These are phyloP conservation scores for Coniferiporia sulphurascens DNA, from an alignment of 1,284 basidiomycete genomes.

Conservation along the genomic window DNA sequence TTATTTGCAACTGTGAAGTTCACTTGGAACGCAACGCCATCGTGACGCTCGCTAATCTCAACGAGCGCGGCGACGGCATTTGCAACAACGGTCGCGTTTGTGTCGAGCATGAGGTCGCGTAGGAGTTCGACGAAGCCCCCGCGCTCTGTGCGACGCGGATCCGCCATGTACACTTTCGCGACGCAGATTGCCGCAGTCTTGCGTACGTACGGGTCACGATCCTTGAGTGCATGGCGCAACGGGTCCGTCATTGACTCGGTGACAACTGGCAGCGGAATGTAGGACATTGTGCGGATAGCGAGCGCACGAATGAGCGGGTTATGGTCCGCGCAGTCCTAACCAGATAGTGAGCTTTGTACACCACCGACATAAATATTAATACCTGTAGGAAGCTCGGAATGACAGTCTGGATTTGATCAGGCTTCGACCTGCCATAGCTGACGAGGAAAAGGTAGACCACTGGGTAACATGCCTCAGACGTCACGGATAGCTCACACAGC, in stretches of 20 bases:
- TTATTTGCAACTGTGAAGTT: slow-evolving; percentile 82
- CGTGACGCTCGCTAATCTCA: slow-evolving; percentile 87
- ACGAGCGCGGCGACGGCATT: slow-evolving; percentile 93
- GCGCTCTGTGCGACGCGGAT: slow-evolving; percentile 80
- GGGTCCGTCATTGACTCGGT: slow-evolving; percentile 80
- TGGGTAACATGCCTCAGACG: slow-evolving; percentile 30
- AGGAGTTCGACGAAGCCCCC: slow-evolving; percentile 82
- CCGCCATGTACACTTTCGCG: slow-evolving; percentile 84
- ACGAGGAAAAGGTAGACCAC: slow-evolving; percentile 93
- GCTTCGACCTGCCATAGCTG: slow-evolving; percentile 86
- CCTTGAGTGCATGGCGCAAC: slow-evolving; percentile 82
- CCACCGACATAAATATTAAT: slow-evolving; percentile 19
- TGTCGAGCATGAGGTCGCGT: slow-evolving; percentile 85
- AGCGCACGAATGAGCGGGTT: slow-evolving; percentile 91
- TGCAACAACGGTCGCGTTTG: slow-evolving; percentile 91
- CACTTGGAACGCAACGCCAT: slow-evolving; percentile 84
- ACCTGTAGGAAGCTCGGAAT: slow-evolving; percentile 89
- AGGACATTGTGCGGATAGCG: slow-evolving; percentile 94
- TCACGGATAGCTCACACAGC: neutral
- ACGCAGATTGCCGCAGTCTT: slow-evolving; percentile 95
- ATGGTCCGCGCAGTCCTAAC: slow-evolving; percentile 84
- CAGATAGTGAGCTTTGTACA: slow-evolving; percentile 3
- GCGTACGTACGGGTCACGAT: slow-evolving; percentile 91
- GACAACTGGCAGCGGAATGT: slow-evolving; percentile 83
- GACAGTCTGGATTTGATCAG: slow-evolving; percentile 84